These are phyloP conservation scores for Leishmania arabica DNA, from an alignment of 208 protist genomes.

Conservation along the genomic window DNA sequence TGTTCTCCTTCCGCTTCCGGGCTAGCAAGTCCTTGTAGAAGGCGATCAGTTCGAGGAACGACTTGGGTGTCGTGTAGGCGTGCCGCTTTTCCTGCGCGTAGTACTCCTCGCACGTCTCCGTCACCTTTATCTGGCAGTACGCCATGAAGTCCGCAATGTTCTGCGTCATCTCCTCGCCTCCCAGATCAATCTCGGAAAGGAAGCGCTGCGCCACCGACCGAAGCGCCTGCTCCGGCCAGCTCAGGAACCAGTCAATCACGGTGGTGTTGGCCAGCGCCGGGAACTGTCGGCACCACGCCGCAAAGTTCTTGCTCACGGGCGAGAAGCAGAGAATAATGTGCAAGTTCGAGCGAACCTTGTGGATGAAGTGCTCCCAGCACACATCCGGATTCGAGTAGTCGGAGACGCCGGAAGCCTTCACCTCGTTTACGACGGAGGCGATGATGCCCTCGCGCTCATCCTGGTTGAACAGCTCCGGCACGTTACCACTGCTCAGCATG, in stretches of 20 bases:
- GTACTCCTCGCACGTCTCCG: conserved; percentile 94
- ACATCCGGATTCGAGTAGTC: conserved; percentile 93
- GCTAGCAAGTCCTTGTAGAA: conserved; percentile 97
- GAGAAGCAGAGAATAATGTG: conserved; percentile 98
- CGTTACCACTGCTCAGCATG: conserved; percentile 97
- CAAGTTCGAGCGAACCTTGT: conserved; percentile 96
- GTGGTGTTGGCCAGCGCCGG: conserved; percentile 98
- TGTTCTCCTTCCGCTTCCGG: conserved; percentile 92
- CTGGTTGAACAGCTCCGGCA: conserved; percentile 95
- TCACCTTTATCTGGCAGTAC: conserved; percentile 94
- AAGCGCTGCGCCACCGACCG: conserved; percentile 96
- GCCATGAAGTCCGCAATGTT: conserved; percentile 97
- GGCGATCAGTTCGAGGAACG: conserved; percentile 98
- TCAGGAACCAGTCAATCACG: conserved; percentile 99
- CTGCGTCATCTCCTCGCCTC: conserved; percentile 77
- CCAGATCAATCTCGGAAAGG: conserved; percentile 93
- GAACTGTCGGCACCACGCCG: conserved; percentile 97
- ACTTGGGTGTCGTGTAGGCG: conserved; percentile 99
- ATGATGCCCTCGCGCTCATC: conserved; percentile 93
- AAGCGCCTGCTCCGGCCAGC: conserved; percentile 98
- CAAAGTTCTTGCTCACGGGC: conserved; percentile 97
- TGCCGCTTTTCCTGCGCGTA: conserved; percentile 94
- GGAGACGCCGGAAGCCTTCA: conserved; percentile 87
- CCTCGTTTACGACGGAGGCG: conserved; percentile 91
- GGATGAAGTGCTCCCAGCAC: conserved; percentile 97